Conservation (phyloP, 1,139 yeast species). For the Fermentozyma sake region DNA sequence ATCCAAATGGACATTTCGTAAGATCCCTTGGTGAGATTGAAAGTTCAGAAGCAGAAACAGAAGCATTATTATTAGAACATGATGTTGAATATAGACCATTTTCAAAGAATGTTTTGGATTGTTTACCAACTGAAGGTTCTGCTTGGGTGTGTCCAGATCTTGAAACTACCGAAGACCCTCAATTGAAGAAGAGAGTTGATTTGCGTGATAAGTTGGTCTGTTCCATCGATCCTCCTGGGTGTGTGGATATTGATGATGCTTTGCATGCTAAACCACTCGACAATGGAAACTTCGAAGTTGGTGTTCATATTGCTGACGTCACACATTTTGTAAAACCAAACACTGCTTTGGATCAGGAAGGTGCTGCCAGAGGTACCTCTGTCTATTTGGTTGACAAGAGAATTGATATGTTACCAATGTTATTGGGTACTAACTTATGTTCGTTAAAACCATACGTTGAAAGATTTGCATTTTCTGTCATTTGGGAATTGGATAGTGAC, state of each 20-base stretch:
- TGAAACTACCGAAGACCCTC: slow-evolving; percentile 54
- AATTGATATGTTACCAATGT: slow-evolving; percentile 97
- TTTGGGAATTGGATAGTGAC: slow-evolving; percentile 89
- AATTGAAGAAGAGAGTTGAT: slow-evolving; percentile 68
- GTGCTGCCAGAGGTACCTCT: slow-evolving; percentile 95
- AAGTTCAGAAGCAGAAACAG: slow-evolving; percentile 93
- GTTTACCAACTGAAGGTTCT: slow-evolving; percentile 91
- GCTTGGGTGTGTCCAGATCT: slow-evolving; percentile 84
- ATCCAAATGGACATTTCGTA: slow-evolving; percentile 94
- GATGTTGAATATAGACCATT: slow-evolving; percentile 97
- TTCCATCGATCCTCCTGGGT: slow-evolving; percentile 95
- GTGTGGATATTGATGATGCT: slow-evolving; percentile 99
- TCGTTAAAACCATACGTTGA: slow-evolving; percentile 94
- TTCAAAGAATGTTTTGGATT: slow-evolving; percentile 84
- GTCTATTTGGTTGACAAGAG: slow-evolving; percentile 97
- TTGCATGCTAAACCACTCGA: slow-evolving; percentile 80
- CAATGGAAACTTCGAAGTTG: slow-evolving; percentile 93
- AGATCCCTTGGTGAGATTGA: slow-evolving; percentile 87
- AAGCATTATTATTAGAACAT: slow-evolving; percentile 87
- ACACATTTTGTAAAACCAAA: slow-evolving; percentile 94
- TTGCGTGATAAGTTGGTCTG: slow-evolving; percentile 86
- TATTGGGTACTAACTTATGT: slow-evolving; percentile 93
- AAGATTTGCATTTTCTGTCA: slow-evolving; percentile 89
- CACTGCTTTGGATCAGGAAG: slow-evolving; percentile 91
- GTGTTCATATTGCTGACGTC: slow-evolving; percentile 99